phyloP scores from a whole-genome alignment of 768 basidiomycete genomes.

The Xerocomellus chrysenteron region DNA sequence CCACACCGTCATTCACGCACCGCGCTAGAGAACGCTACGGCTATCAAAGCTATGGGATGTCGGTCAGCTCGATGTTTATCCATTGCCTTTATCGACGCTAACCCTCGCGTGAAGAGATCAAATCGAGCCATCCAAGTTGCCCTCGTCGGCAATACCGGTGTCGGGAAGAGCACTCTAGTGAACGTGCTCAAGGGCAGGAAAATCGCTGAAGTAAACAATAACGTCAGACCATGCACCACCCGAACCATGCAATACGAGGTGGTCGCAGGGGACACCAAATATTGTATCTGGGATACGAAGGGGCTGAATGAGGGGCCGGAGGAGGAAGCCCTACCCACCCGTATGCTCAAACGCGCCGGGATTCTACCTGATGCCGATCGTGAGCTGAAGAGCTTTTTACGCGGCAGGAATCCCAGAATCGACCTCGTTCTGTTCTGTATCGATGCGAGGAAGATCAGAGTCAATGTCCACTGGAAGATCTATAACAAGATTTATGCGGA shows the following conservation, averaged over 20 bases:
- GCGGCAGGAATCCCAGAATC: conserved; percentile 8
- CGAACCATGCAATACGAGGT: conserved; percentile 6
- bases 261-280: conserved; percentile 2
- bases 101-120: conserved; percentile 7
- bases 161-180: conserved; percentile 29
- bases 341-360: not conserved
- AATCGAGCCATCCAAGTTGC: conserved; percentile 19
- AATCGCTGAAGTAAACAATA: conserved; percentile 14
- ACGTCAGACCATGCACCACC: conserved; percentile 23
- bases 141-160: conserved; percentile 24
- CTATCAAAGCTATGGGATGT: conserved; percentile 10
- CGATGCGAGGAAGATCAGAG: conserved; percentile 18
- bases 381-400: conserved; percentile 18
- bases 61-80: conserved; percentile 10
- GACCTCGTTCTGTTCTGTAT: conserved; percentile 24
- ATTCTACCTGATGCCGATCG: conserved; percentile 14
- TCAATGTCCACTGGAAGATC: conserved; percentile 17
- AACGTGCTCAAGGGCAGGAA: conserved; percentile 21
- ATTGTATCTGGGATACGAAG: conserved; percentile 26
- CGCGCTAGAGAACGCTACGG: not conserved
- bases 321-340: not conserved
- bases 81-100: not conserved
- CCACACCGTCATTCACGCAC: not conserved
- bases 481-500: conserved; percentile 17
- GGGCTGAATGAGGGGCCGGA: conserved; percentile 23